Percentiles rank a stretch among this genome's conserved stretches.
Evolutionary conservation across 148 eudicot genomes (phyloP).

Genomic region (Fallopia convolvulus): DNA sequence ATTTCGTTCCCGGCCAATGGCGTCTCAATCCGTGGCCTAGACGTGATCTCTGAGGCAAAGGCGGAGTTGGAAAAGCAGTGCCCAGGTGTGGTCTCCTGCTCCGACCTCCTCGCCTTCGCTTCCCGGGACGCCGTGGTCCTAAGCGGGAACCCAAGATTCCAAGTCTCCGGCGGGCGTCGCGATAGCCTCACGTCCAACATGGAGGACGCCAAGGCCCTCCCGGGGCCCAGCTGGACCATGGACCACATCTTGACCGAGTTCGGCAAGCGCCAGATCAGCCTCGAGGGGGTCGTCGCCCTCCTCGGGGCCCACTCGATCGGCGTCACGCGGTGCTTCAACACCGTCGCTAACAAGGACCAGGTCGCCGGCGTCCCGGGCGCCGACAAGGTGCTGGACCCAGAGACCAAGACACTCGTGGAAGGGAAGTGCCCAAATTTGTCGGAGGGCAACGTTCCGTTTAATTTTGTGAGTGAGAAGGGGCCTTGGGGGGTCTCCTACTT

Average conservation of each 20-base stretch:
- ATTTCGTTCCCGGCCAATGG: neutral
- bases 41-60: slow-evolving; percentile 36
- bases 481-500: neutral
- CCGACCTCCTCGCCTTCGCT: slow-evolving; percentile 40
- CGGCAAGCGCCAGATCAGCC: neutral
- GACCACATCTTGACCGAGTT: slow-evolving; percentile 14
- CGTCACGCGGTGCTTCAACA: slow-evolving; percentile 25
- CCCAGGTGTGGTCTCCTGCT: slow-evolving; percentile 36
- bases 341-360: neutral
- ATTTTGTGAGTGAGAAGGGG: neutral
- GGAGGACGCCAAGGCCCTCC: slow-evolving; percentile 10
- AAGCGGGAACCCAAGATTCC: slow-evolving; percentile 30
- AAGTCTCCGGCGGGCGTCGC: slow-evolving; percentile 25
- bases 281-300: slow-evolving; percentile 31
- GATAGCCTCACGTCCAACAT: slow-evolving; percentile 23
- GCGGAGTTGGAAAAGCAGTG: slow-evolving; percentile 39
- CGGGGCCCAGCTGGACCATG: slow-evolving; percentile 20
- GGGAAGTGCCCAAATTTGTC: neutral
- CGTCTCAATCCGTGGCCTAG: slow-evolving; percentile 16
- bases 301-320: slow-evolving; percentile 44
- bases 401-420: neutral
- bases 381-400: neutral
- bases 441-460: neutral
- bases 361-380: neutral
- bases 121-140: slow-evolving; percentile 29